Evolutionary conservation across 495 filamentous ascomycete species (phyloP), one percentile per base, ranked within the genome.

Genomic region (Letharia lupina): DNA sequence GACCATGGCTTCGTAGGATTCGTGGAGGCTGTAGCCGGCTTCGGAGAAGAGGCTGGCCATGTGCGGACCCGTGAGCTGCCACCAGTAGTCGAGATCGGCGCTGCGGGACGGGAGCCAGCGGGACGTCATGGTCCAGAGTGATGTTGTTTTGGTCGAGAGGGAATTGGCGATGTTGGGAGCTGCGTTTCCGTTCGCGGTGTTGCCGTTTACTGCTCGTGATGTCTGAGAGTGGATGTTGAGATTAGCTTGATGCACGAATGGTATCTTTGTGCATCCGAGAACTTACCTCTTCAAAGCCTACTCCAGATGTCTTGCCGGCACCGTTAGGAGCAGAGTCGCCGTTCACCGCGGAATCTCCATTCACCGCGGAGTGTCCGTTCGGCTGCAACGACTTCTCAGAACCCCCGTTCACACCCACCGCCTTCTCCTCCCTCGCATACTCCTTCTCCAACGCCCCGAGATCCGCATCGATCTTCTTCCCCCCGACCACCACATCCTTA

Each of bases 51-150:
- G 28, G 28, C 15, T 39, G 3, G 54, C 54, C n/a, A 58, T 16
- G 54, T 58, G 54, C 10, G 13, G 15, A 33, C 54, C 54, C 4
- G 31, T 59, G 5, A 59, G 33, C 18, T 41, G 57, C 57, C 57
- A 59, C 57, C 57, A 59, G 61, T 60, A 68, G 16, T 59, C 57
- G 33, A 59, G 33, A 39, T 59, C 33, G 33, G 33, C 20, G 39
- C 1, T 41, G 5, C 39, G 33, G 3, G 28, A 37, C 0, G 57
- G 57, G 47, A 50, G 47, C 47, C 47, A 50, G 23, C 47, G 47
- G 47, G 47, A 28, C 28, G 47, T 28, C 47, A 50, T 50, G 47
- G n/a, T 28, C 47, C 47, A 50, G 47, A 23, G 20, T 7, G 47
- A 48, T 20, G 47, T 50, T 20, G 47, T 23, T 50, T 50, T 50